phyloP scores from a whole-genome alignment of 768 basidiomycete genomes.

The Boletus edulis region DNA sequence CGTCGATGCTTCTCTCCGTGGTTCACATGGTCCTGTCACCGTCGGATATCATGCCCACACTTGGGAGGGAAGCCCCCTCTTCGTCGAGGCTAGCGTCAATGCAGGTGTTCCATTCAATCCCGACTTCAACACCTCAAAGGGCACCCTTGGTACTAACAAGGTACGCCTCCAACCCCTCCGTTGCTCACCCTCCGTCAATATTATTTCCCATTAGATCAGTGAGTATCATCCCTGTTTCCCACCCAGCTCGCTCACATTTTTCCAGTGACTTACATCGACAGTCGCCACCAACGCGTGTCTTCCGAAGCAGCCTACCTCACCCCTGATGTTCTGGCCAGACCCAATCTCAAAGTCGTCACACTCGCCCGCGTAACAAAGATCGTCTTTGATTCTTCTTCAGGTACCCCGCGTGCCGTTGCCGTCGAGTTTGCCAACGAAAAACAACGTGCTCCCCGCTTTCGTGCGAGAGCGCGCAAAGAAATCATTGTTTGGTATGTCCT shows the following conservation, averaged over 20 bases:
- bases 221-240: conserved; percentile 8
- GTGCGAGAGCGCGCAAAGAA: conserved; percentile 52
- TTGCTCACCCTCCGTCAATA: neutral
- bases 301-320: conserved; percentile 70
- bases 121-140: conserved; percentile 56
- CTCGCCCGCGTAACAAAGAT: conserved; percentile 57
- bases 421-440: conserved; percentile 53
- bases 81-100: conserved; percentile 51
- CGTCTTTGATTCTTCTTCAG: conserved; percentile 45
- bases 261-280: conserved; percentile 66
- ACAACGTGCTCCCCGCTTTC: conserved; percentile 31
- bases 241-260: conserved; percentile 2
- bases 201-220: conserved; percentile 39
- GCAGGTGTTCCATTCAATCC: conserved; percentile 49
- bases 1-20: conserved; percentile 46
- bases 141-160: conserved; percentile 60
- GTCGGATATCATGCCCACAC: conserved; percentile 56
- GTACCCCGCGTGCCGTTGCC: conserved; percentile 49
- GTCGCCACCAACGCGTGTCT: conserved; percentile 52
- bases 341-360: conserved; percentile 62
- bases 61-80: conserved; percentile 46
- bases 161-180: conserved; percentile 33
- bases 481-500: conserved; percentile 55
- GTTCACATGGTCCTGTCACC: conserved; percentile 53
- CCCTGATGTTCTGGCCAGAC: conserved; percentile 55